Evolutionary conservation across 148 eudicot genomes (phyloP), one percentile per base, ranked within the genome.

Genomic region (Fagopyrum homotropicum): DNA sequence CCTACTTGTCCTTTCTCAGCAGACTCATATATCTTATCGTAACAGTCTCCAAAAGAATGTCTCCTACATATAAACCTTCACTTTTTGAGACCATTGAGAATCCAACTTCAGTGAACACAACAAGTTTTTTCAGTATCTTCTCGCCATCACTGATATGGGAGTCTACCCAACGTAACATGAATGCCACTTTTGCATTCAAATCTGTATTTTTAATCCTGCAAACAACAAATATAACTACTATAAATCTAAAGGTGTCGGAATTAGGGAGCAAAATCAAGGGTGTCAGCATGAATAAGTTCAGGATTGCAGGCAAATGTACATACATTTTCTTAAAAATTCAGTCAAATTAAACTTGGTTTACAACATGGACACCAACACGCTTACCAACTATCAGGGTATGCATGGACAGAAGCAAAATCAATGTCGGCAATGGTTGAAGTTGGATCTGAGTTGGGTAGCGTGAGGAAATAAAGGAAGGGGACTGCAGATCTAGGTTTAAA

Each of bases 361-460:
- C 26, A 66, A 66, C 70, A 66, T 10, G 70, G 44, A 35, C 40
- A 35, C 6, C 47, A 14, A 17, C 7, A 14, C 15, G 77, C 86
- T 78, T 59, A 84, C 92, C 88, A 86, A 80, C 82, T 83, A 72
- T 85, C 88, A 8, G 89, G 92, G 61, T 86, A 85, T 17, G 79
- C 81, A 80, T 86, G 90, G 75, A 80, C 84, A 40, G 88, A 89
- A 77, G 89, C 88, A 80, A 89, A 86, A 79, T 85, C 90, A 10
- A 86, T 85, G 56, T 77, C 81, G 22, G 77, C 77, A 59, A 86
- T 73, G 35, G 82, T 83, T 22, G 86, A 85, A 22, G 26, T 22
- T 22, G 0, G 26, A 22, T 22, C 0, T 22, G 26, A 22, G 26
- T 22, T 22, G 26, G 26, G 0, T 22, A 22, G 26, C 26, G 26